Percentiles rank a stretch among this genome's conserved stretches.
phyloP scores from a whole-genome alignment of 257 asterid species.

The Hygrophila difformis region DNA sequence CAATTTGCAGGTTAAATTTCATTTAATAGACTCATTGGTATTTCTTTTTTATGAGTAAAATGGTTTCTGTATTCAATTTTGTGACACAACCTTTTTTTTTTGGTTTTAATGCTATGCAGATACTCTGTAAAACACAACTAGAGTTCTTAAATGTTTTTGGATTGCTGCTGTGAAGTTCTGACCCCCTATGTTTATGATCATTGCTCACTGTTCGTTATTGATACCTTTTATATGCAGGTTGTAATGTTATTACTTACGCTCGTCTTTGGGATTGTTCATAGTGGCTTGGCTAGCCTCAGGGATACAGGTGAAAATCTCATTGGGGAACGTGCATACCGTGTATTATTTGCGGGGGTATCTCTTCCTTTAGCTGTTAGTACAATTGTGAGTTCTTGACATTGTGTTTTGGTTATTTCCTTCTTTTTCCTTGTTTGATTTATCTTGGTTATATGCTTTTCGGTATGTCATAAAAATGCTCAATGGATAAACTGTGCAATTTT shows the following conservation, averaged over 20 bases:
- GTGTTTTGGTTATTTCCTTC: constrained; percentile 2
- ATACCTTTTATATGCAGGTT: constrained; percentile 37
- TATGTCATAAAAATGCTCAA: not conserved
- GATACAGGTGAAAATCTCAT: constrained; percentile 92
- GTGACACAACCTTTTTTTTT: no score
- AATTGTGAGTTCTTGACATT: constrained; percentile 54
- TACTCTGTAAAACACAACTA: no score
- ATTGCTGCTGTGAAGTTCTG: no score
- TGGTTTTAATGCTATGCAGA: no score
- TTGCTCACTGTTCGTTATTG: no score
- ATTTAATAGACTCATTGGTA: no score
- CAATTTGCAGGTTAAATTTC: no score
- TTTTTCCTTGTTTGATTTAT: not conserved
- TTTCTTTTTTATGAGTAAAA: no score
- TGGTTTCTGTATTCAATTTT: no score
- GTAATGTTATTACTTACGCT: constrained; percentile 62
- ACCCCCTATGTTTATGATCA: no score
- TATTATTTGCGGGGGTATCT: constrained; percentile 83
- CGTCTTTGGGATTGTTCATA: constrained; percentile 79
- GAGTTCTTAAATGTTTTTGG: no score
- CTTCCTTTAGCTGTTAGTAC: constrained; percentile 94
- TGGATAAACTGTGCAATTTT: constrained; percentile 5
- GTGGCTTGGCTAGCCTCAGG: constrained; percentile 97
- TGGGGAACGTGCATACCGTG: constrained; percentile 96
- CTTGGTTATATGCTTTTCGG: not conserved